phyloP scores from a whole-genome alignment of 176 grass and related monocot genomes.

The Bolboschoenus planiculmis region DNA sequence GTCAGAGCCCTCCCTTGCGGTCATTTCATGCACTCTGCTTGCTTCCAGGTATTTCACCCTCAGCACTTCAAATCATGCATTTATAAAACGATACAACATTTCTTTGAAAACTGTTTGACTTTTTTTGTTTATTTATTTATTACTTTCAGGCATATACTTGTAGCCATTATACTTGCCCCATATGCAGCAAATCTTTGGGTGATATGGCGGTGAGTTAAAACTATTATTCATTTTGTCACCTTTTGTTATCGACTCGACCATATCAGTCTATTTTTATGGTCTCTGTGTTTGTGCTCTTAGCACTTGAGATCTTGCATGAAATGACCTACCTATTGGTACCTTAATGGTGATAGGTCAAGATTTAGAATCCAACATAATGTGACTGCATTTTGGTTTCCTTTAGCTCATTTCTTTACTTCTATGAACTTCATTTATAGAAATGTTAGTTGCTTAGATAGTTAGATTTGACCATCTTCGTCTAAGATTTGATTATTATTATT shows the following conservation, averaged over 20 bases:
- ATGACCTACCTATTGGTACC: not conserved
- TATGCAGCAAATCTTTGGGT: slow-evolving; percentile 97
- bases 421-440: not conserved
- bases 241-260: slow-evolving; percentile 5
- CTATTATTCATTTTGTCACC: not conserved
- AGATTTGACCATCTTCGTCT: not conserved
- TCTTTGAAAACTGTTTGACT: not conserved
- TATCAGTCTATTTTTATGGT: slow-evolving; percentile 9
- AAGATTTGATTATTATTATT: not conserved
- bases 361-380: not conserved
- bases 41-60: slow-evolving; percentile 74
- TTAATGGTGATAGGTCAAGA: not conserved
- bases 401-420: not conserved
- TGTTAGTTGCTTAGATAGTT: not conserved
- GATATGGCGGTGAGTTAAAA: slow-evolving; percentile 83
- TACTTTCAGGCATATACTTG: slow-evolving; percentile 82
- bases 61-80: not conserved
- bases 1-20: slow-evolving; percentile 89
- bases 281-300: not conserved
- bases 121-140: not conserved
- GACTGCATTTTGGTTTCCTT: not conserved
- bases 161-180: slow-evolving; percentile 97
- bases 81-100: not conserved
- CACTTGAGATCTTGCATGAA: not conserved
- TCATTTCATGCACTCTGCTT: slow-evolving; percentile 99